Evolutionary conservation across 1,284 basidiomycete species (phyloP), one percentile per base, ranked within the genome.

Genomic region (Microbotryum saponariae): DNA sequence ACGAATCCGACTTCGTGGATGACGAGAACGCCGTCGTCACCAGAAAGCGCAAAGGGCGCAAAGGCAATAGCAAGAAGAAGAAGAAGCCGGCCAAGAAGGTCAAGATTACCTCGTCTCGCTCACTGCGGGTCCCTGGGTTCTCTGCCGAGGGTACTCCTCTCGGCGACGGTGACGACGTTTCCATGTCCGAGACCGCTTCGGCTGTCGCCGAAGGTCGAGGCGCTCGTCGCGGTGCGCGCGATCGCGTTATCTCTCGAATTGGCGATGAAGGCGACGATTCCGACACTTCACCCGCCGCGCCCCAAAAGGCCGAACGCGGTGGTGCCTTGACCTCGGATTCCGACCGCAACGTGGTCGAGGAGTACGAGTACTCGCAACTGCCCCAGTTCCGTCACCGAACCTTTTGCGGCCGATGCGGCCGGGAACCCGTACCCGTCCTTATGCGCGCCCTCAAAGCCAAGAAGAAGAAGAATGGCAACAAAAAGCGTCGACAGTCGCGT

Each of bases 331-430:
- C 25, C 12, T 51, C 25, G 48, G 54, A 46, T 9, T 44, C n/a
- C 6, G 42, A 37, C 9, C 20, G 10, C n/a, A 33, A 56, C 33
- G 59, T 52, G 27, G 25, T 49, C 10, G 51, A 33, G 21, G 44
- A n/a, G 4, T 25, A 25, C 42, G 44, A 33, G 6, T 51, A 46
- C 18, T n/a, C 16, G 9, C 27, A 9, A 14, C 50, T 50, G 6
- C 60, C 58, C 6, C 63, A 65, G 37, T 56, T 62, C 42, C 12
- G 33, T 16, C 60, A 65, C 21, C 57, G 57, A 44, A 7, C 20
- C 5, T 60, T 58, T 4, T 66, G 64, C 50, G 54, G 49, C 48
- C 59, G 59, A 45, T 66, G 64, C 49, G 44, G 25, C 25, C 20
- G 56, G 18, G 53, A 48, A 18, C 56, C 64, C 1, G 57, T 52